Base-by-base conservation (phyloP, 176 grass and related monocot genomes). In the Eremochloa ophiuroides region DNA sequence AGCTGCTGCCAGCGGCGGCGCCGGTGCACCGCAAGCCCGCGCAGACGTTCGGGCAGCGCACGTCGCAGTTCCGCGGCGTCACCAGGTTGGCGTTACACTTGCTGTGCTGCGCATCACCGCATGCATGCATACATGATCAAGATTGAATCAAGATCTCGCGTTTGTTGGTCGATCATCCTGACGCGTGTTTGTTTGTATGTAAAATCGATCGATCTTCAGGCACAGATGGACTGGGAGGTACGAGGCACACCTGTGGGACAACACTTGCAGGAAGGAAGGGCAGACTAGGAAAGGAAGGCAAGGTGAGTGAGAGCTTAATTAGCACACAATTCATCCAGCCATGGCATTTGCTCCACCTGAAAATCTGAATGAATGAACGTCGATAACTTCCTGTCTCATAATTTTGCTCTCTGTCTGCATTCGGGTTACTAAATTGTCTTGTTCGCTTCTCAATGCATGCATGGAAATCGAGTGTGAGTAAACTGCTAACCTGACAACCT, bases 251-350 rank as follows among this genome's bases (percentile, higher is more conserved):
- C 46, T 97, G 47, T 97, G 94, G 94, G 94, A 97, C 68, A 97
- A 97, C 84, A 97, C 84, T 42, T 92, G 94, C 74, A 90, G 89
- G 83, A 97, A 90, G 76, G 94, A 97, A 87, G 94, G 94, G 10
- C 94, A 97, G 51, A 97, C 91, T 31, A 97, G 94, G 82, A 97
- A 97, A 84, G 94, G 94, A 28, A 88, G 91, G 68, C 94, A 97
- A 97, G 94, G 94, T 97, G 65, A 84, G 80, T 41, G 56, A 38
- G 60, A 76, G 37, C n/a, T 44, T 70, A 8, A 50, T 38, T 25
- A 30, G 25, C 28, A 48, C n/a, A 5, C 28, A 8, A n/a, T 20
- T 47, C n/a, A n/a, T n/a, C 9, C 42, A 48, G 2, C 7, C 51
- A 41, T 18, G 43, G 42, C 59, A 26, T 16, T 18, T 83, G 18